A percentile compares a stretch with the other conserved stretches of the same genome.
phyloP scores from a whole-genome alignment of 1,139 yeast genomes.

The Yamadazyma kanchanaburiensis region DNA sequence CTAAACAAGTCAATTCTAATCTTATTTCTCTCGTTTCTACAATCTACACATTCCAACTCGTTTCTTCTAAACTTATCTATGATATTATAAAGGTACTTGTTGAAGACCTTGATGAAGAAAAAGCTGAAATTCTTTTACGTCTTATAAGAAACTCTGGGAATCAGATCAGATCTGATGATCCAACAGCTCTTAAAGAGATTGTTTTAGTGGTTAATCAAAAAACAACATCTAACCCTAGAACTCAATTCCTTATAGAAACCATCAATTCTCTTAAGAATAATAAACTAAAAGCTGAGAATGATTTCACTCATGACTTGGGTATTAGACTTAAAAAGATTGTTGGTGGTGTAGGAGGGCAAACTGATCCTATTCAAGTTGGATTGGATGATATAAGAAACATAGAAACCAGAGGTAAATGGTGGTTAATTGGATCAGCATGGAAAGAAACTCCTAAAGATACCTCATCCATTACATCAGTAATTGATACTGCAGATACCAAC shows the following conservation, averaged over 20 bases:
- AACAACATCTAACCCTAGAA: constrained; percentile 49
- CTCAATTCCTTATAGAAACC: constrained; percentile 81
- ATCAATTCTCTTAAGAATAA: constrained; percentile 84
- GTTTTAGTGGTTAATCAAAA: constrained; percentile 52
- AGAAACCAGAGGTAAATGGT: constrained; percentile 90
- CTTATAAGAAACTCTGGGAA: constrained; percentile 76
- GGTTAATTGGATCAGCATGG: constrained; percentile 99
- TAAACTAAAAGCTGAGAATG: constrained; percentile 54
- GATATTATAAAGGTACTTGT: constrained; percentile 66
- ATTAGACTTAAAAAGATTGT: constrained; percentile 67
- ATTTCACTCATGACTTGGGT: constrained; percentile 48
- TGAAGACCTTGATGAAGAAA: constrained; percentile 57
- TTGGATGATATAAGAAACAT: constrained; percentile 77
- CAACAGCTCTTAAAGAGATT: constrained; percentile 78
- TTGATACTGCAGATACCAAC: constrained; percentile 74
- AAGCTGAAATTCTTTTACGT: constrained; percentile 74
- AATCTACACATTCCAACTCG: constrained; percentile 71
- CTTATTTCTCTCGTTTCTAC: constrained; percentile 72
- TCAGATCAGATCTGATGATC: constrained; percentile 87
- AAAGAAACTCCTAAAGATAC: constrained; percentile 35
- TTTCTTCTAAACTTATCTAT: constrained; percentile 71
- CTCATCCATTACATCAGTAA: constrained; percentile 47
- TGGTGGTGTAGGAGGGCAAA: constrained; percentile 45
- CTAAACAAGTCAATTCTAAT: constrained; percentile 57
- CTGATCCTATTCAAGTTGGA: constrained; percentile 82